Conservation (phyloP, 2,329 filamentous ascomycete species). For the Alternaria hordeiaustralica region DNA sequence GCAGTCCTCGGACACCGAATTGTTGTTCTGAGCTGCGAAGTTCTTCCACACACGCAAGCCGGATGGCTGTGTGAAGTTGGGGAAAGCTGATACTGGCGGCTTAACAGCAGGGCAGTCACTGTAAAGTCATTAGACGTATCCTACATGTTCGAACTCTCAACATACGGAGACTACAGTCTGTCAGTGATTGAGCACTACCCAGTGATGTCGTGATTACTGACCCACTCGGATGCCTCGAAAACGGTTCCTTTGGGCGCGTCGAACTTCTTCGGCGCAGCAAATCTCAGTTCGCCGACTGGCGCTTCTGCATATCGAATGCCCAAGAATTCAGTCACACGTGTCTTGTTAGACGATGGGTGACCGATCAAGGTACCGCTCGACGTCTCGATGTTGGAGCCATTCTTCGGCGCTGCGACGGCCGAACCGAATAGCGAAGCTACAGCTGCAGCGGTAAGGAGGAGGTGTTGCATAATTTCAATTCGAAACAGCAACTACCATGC, state of each 20-base stretch:
- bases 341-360: constrained; percentile 33
- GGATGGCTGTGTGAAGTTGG: constrained; percentile 35
- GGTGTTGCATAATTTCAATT: constrained; percentile 22
- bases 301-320: constrained; percentile 47
- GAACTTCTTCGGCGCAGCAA: constrained; percentile 39
- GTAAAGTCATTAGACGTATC: neutral
- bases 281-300: constrained; percentile 43
- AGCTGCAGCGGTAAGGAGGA: constrained; percentile 14
- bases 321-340: constrained; percentile 40
- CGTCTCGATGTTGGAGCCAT: constrained; percentile 26
- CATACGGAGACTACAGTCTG: constrained; percentile 28
- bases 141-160: neutral
- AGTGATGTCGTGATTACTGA: constrained; percentile 4
- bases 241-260: constrained; percentile 26
- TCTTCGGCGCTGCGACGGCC: constrained; percentile 7
- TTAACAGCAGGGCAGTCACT: constrained; percentile 36
- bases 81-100: constrained; percentile 30
- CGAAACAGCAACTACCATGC: constrained; percentile 3
- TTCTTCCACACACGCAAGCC: constrained; percentile 34
- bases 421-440: constrained; percentile 16
- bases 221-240: constrained; percentile 33
- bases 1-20: constrained; percentile 36
- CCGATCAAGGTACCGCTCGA: constrained; percentile 43
- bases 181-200: constrained; percentile 8
- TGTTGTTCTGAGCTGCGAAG: constrained; percentile 34